Evolutionary conservation across 345 rosid species (phyloP), one percentile per base, ranked within the genome.

Genomic region (Gossypium longicalyx): DNA sequence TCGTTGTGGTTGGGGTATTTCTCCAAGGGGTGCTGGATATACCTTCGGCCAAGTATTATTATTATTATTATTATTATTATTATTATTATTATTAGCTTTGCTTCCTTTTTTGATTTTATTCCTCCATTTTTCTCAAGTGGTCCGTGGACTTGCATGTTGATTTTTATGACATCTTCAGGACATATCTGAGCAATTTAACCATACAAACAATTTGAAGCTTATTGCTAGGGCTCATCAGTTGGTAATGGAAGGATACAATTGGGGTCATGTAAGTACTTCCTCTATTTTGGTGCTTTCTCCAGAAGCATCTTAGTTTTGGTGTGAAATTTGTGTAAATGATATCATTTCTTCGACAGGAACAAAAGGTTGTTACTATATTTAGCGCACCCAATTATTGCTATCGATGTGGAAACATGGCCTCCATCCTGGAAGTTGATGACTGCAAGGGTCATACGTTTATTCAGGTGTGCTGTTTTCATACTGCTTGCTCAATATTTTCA

Each of bases 1-100:
- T 78, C 86, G 97, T 2, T 91, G 97, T 86, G 97, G 96, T 51
- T 93, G 96, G 98, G 98, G 97, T 34, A 90, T 93, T 82, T 91
- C 97, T 71, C 98, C 98, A 2, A 88, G 98, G 76, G 98, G 98
- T 77, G 98, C 97, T 34, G 41, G 41, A 34, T 34, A 34, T 34
- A 34, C 41, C 41, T 34, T 34, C 41, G 7, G 41, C 41, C 97
- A 94, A 83, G 98, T 94, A 86, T 64, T 29, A 29, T 3, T 29
- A 29, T 4, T 34, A 45, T 59, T 15, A 0, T 34, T 34, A 34
- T 34, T 34, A 34, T 34, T 34, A 34, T 34, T 3, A 29, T 29
- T 29, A 29, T 29, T 0, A 4, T 34, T 34, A 34, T 34, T 9
- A 17, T 77, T 29, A 16, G 45, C 20, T 17, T 12, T 22, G 45